These are phyloP conservation scores for Trametes hirsuta DNA, from an alignment of 1,284 basidiomycete species.

Conservation along the genomic window DNA sequence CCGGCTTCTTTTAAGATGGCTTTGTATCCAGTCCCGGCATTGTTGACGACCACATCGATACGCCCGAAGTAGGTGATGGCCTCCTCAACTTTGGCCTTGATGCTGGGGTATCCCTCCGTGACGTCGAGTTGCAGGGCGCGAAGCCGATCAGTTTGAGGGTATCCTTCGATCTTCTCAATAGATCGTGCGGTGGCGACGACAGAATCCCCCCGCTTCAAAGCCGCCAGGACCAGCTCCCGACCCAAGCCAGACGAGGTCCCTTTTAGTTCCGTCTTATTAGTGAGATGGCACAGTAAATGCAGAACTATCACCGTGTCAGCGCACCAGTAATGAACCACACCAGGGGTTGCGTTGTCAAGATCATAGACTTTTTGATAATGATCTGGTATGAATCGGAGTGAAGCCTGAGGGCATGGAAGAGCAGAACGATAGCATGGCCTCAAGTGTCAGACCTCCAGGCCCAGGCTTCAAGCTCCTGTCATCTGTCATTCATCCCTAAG, in stretches of 20 bases:
- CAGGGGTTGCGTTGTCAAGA: neutral
- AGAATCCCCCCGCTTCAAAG: slow-evolving; percentile 36
- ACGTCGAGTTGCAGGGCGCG: slow-evolving; percentile 41
- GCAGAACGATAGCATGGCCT: too few species aligned
- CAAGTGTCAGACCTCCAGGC: too few species aligned
- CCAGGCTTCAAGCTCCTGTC: too few species aligned
- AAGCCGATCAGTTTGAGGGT: slow-evolving; percentile 27
- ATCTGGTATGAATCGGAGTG: too few species aligned
- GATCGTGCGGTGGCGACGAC: slow-evolving; percentile 43
- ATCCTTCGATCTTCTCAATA: slow-evolving; percentile 30
- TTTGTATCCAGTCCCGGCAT: slow-evolving; percentile 46
- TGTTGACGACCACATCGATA: slow-evolving; percentile 60
- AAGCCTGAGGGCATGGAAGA: too few species aligned
- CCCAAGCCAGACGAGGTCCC: slow-evolving; percentile 40
- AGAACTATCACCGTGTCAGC: neutral
- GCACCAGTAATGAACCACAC: slow-evolving; percentile 25
- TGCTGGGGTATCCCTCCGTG: slow-evolving; percentile 30
- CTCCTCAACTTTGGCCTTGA: slow-evolving; percentile 40
- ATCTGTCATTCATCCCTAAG: too few species aligned
- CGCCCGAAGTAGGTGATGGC: slow-evolving; percentile 47
- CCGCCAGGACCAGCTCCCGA: slow-evolving; percentile 34
- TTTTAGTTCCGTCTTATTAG: neutral
- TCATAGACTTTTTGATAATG: neutral
- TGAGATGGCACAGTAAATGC: neutral
- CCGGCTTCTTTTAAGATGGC: slow-evolving; percentile 35